Conservation (phyloP, 805 yeast genomes). For the Monosporozyma servazzii region DNA sequence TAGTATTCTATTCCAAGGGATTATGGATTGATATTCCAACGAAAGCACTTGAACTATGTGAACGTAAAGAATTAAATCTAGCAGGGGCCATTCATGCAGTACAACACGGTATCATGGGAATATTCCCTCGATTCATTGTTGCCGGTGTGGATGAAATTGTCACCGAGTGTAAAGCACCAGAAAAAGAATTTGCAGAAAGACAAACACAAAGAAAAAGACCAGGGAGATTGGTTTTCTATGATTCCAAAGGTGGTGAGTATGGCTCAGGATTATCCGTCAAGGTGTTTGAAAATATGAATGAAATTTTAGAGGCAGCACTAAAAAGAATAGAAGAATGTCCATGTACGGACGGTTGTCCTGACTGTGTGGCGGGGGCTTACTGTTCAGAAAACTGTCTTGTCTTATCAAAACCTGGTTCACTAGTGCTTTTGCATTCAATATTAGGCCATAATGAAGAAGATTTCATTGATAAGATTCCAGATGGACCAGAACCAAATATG, state of each 20-base stretch:
- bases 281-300: conserved; percentile 70
- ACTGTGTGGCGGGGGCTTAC: conserved; percentile 73
- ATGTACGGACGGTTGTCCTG: conserved; percentile 62
- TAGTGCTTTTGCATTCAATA: conserved; percentile 54
- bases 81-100: conserved; percentile 98
- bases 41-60: conserved; percentile 49
- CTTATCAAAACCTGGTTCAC: conserved; percentile 78
- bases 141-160: conserved; percentile 70
- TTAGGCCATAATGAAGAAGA: conserved; percentile 39
- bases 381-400: conserved; percentile 80
- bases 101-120: conserved; percentile 78
- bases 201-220: conserved; percentile 72
- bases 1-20: conserved; percentile 60
- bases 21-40: conserved; percentile 85
- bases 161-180: conserved; percentile 97
- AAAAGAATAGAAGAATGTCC: conserved; percentile 53
- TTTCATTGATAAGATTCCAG: conserved; percentile 33
- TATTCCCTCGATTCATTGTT: conserved; percentile 63
- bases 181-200: conserved; percentile 79
- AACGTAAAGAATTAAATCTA: conserved; percentile 48
- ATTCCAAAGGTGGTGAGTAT: conserved; percentile 67
- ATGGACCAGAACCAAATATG: conserved; percentile 72
- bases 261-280: conserved; percentile 77
- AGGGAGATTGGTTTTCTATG: conserved; percentile 76
- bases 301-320: conserved; percentile 51